Conservation (phyloP, 768 basidiomycete genomes). For the Butyriboletus loyo region DNA sequence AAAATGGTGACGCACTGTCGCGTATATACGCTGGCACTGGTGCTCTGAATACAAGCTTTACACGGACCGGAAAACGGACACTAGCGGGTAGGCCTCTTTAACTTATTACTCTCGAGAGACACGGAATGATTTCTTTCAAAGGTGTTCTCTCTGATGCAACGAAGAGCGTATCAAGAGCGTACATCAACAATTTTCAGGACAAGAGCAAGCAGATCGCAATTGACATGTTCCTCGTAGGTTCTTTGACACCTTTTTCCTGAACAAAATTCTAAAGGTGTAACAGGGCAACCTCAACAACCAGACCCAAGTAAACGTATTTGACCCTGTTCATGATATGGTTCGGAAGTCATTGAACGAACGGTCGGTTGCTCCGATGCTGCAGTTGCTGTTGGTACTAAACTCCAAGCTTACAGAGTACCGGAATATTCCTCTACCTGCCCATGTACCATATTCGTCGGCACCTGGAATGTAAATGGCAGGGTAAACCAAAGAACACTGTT, state of each 20-base stretch:
- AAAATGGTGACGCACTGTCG: conserved; percentile 90
- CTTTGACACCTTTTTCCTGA: background rate
- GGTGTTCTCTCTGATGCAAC: conserved; percentile 95
- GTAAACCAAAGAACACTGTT: conserved; percentile 40
- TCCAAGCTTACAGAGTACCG: conserved; percentile 43
- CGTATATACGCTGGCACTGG: conserved; percentile 94
- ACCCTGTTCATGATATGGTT: conserved; percentile 90
- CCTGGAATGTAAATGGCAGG: conserved; percentile 94
- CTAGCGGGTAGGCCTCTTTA: conserved; percentile 58
- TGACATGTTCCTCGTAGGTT: conserved; percentile 86
- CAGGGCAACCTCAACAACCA: conserved; percentile 94
- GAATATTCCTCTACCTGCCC: conserved; percentile 82
- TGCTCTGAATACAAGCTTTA: conserved; percentile 94
- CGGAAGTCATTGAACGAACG: conserved; percentile 66
- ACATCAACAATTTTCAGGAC: conserved; percentile 98
- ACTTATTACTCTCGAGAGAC: background rate
- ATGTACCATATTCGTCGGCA: conserved; percentile 81
- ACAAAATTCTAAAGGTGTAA: background rate
- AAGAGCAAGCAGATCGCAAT: conserved; percentile 92
- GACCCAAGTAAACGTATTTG: conserved; percentile 84
- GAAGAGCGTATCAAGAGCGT: conserved; percentile 92
- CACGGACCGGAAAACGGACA: conserved; percentile 91
- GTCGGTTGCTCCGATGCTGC: conserved; percentile 35
- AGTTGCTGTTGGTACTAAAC: background rate
- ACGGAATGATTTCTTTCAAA: conserved; percentile 22